Conservation (phyloP, 2,329 filamentous ascomycete genomes). For the Eutypella sp. region DNA sequence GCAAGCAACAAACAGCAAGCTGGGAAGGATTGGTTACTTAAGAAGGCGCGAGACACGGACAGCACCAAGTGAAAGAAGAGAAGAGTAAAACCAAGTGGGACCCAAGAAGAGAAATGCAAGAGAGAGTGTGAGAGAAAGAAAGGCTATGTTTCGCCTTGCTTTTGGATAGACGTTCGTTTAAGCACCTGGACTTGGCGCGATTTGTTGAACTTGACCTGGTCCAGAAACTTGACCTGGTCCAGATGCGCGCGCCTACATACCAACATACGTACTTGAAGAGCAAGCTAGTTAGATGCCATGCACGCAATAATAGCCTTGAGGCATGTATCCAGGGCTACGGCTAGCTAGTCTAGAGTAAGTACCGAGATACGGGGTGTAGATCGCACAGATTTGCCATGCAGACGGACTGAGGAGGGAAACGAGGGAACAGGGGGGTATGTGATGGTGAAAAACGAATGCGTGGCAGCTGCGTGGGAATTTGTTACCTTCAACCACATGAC, state of each 20-base stretch:
- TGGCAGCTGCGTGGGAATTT: too few species aligned
- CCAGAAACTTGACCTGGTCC: neutral
- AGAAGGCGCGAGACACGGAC: neutral
- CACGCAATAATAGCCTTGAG: too few species aligned
- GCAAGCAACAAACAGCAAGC: neutral
- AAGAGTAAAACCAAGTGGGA: neutral
- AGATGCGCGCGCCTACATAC: neutral
- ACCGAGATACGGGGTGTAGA: too few species aligned
- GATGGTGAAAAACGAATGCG: too few species aligned
- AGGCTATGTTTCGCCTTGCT: neutral
- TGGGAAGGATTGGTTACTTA: neutral
- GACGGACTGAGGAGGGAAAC: too few species aligned
- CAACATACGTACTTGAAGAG: too few species aligned
- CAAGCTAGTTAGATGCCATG: too few species aligned
- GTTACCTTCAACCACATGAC: too few species aligned
- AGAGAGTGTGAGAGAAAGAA: neutral
- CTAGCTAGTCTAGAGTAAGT: too few species aligned
- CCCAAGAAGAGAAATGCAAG: neutral
- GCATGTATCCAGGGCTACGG: too few species aligned
- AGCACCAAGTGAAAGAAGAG: neutral
- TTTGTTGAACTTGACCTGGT: neutral
- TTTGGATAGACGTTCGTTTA: neutral
- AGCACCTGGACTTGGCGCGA: neutral
- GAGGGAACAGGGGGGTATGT: too few species aligned
- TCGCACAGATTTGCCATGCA: too few species aligned